Base-by-base conservation (phyloP, 106 monocot species). In the Alisma plantagoaquatica region DNA sequence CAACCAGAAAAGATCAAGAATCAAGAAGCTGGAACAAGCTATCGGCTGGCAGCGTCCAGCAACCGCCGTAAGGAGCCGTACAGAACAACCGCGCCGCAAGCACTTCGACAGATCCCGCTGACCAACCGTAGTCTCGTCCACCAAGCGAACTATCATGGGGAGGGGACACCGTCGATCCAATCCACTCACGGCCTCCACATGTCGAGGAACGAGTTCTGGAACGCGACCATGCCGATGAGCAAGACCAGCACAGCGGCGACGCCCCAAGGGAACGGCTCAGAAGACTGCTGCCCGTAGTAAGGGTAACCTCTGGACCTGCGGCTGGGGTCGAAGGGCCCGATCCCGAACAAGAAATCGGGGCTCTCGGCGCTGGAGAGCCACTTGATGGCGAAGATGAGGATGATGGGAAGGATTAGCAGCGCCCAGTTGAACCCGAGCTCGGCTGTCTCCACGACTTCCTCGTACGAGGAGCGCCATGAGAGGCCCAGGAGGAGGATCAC, bases 181-280 rank as follows among this genome's bases (percentile, higher is more conserved):
- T n/a, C n/a, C n/a, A n/a, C n/a, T n/a, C n/a, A n/a, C n/a, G n/a
- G n/a, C n/a, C n/a, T n/a, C 91, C 91, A 91, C 90, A 84, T 75
- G 30, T 84, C 72, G 21, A 59, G 73, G 25, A 91, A 69, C 31
- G 61, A 60, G 2, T 84, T 80, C 18, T 74, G 91, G 53, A 73
- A 85, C 6, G 73, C 77, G 15, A 62, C 75, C 17, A 91, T 18
- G 10, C 84, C 56, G 11, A 91, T 60, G 41, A 91, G 50, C 68
- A 91, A 38, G 2, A 91, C 51, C 6, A 91, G 48, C 16, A 75
- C 54, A 9, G 69, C 85, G 0, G 74, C 77, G 3, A 85, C 85
- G 8, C 75, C 84, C 84, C 84, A 91, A 10, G 85, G 91, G 1
- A 85, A 85, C 68, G 71, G 66, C 2, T 71, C 82, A 23, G 67